Percentiles rank a stretch among this genome's conserved stretches.
phyloP scores from a whole-genome alignment of 805 yeast species.

The Nakazawaea wyomingensis region DNA sequence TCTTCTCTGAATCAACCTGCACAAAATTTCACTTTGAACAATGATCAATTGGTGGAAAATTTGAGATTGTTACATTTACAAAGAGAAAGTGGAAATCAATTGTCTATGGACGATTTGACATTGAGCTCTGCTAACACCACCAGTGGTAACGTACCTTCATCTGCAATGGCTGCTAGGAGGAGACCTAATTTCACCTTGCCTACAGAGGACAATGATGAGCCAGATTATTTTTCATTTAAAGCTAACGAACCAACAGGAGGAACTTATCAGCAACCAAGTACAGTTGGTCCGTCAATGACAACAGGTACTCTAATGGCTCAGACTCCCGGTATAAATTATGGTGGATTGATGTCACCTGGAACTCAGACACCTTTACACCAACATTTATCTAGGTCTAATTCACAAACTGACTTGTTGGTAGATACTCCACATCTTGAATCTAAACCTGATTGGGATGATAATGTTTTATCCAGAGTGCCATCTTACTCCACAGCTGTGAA shows the following conservation, averaged over 20 bases:
- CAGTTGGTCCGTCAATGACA: conserved; percentile 20
- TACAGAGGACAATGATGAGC: conserved; percentile 18
- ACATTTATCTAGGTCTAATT: conserved; percentile 55
- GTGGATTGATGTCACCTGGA: conserved; percentile 32
- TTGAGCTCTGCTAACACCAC: conserved; percentile 3
- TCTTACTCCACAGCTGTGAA: conserved; percentile 77
- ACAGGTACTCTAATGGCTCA: conserved; percentile 15
- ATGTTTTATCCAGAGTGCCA: conserved; percentile 66
- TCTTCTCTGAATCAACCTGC: background rate
- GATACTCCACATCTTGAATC: background rate
- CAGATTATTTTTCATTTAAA: conserved; percentile 30
- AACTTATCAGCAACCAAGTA: conserved; percentile 11
- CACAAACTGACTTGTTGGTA: conserved; percentile 28
- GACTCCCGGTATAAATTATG: conserved; percentile 12
- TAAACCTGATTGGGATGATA: conserved; percentile 34
- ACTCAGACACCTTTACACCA: conserved; percentile 44
- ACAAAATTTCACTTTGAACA: conserved; percentile 17
- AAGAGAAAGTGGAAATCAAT: conserved; percentile 34
- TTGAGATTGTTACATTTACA: conserved; percentile 47
- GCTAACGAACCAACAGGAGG: background rate
- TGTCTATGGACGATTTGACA: conserved; percentile 12
- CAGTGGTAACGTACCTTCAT: background rate
- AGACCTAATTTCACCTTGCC: conserved; percentile 26
- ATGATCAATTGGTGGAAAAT: conserved; percentile 41
- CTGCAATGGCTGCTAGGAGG: conserved; percentile 16